Evolutionary conservation across 164 flowering plant species (phyloP).

Genomic region (Tetracentron sinense): DNA sequence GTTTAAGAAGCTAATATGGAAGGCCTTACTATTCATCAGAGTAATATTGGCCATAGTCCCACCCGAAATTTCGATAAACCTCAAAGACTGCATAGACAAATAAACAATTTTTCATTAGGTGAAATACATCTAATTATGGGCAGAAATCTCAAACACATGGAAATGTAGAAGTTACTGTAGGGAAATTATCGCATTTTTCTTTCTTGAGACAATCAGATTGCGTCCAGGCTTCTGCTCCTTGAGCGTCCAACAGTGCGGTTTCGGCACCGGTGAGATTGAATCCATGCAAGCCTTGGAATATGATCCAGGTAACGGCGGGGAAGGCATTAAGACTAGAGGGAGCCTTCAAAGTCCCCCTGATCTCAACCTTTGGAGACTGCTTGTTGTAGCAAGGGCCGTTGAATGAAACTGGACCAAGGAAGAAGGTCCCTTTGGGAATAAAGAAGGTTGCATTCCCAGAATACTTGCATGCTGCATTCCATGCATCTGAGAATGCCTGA

Average conservation of each 20-base stretch:
- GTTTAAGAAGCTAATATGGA: slow-evolving; percentile 23
- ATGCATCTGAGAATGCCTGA: slow-evolving; percentile 47
- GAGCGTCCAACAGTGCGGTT: slow-evolving; percentile 30
- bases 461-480: slow-evolving; percentile 40
- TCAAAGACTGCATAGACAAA: slow-evolving; percentile 22
- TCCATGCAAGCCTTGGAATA: slow-evolving; percentile 10
- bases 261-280: slow-evolving; percentile 16
- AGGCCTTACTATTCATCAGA: slow-evolving; percentile 39
- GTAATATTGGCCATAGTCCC: slow-evolving; percentile 25
- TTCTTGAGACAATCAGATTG: slow-evolving; percentile 24
- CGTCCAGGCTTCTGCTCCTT: slow-evolving; percentile 35
- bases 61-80: slow-evolving; percentile 24
- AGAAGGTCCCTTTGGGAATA: slow-evolving; percentile 39
- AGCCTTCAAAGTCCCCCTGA: slow-evolving; percentile 24
- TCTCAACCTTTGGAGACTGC: slow-evolving; percentile 27
- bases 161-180: slow-evolving; percentile 29
- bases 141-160: slow-evolving; percentile 2
- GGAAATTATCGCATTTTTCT: slow-evolving; percentile 16
- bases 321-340: slow-evolving; percentile 8
- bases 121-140: not conserved
- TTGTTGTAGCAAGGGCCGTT: slow-evolving; percentile 42
- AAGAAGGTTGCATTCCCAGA: slow-evolving; percentile 31
- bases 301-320: slow-evolving; percentile 16
- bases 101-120: too few species aligned
- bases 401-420: slow-evolving; percentile 24